A percentile compares a stretch with the other conserved stretches of the same genome.
These are phyloP conservation scores for Ceriops decandra DNA, from an alignment of 345 rosid species.

Conservation along the genomic window DNA sequence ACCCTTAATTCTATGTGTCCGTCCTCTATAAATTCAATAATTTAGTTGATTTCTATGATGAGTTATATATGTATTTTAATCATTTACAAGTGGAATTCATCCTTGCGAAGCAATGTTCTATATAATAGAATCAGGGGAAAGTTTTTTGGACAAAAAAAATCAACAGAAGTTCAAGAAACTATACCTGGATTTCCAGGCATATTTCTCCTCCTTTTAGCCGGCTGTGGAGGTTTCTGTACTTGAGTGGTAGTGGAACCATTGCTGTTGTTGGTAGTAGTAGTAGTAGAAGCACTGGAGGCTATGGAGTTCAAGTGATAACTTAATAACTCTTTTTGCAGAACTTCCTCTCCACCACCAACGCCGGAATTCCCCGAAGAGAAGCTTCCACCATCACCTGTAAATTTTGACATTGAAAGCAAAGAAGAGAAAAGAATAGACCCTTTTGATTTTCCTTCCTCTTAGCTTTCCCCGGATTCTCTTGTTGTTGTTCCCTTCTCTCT, in stretches of 20 bases:
- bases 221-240: constrained; percentile 9
- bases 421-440: not conserved
- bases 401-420: constrained; percentile 36
- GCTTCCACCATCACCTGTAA: constrained; percentile 31
- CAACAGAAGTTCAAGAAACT: not conserved
- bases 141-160: too few relatives aligned
- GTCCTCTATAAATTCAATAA: too few relatives aligned
- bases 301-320: constrained; percentile 21
- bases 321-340: constrained; percentile 5
- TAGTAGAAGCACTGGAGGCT: constrained; percentile 15
- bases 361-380: constrained; percentile 30
- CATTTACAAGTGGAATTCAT: too few relatives aligned
- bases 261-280: constrained; percentile 12
- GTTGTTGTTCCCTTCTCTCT: constrained; percentile 13
- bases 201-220: constrained; percentile 38
- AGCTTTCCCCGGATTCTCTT: constrained; percentile 17
- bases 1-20: too few relatives aligned
- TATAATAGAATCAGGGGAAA: too few relatives aligned
- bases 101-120: too few relatives aligned
- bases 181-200: constrained; percentile 46
- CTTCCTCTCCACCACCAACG: constrained; percentile 21
- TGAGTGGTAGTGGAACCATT: constrained; percentile 26
- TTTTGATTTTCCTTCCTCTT: constrained; percentile 21
- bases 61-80: too few relatives aligned
- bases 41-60: too few relatives aligned